A percentile compares a stretch with the other conserved stretches of the same genome.
phyloP scores from a whole-genome alignment of 768 basidiomycete genomes.

The Collybia nuda region DNA sequence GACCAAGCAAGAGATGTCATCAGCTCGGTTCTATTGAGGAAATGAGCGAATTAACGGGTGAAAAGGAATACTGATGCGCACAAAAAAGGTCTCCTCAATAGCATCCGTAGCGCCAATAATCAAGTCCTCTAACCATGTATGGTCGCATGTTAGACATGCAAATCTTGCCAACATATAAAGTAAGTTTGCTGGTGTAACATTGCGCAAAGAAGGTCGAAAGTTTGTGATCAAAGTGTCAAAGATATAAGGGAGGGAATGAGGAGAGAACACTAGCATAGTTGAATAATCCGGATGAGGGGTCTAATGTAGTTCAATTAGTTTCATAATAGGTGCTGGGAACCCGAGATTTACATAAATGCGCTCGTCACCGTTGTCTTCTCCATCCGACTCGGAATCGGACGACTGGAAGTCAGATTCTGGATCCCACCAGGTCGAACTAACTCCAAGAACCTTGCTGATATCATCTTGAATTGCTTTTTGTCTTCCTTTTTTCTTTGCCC shows the following conservation, averaged over 20 bases:
- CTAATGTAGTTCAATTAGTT: conserved; percentile 18
- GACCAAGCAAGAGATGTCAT: conserved; percentile 82
- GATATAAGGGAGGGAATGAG: conserved; percentile 71
- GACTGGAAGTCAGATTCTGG: conserved; percentile 39
- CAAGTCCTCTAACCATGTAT: conserved; percentile 90
- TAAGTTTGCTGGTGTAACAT: conserved; percentile 87
- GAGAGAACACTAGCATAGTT: conserved; percentile 93
- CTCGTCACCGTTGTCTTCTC: conserved; percentile 44
- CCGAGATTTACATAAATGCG: conserved; percentile 45
- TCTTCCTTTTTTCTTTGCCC: conserved; percentile 49
- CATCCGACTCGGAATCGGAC: conserved; percentile 37
- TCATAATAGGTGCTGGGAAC: conserved; percentile 11
- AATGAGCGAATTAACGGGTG: conserved; percentile 9
- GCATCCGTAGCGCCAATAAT: conserved; percentile 88
- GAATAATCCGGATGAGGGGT: conserved; percentile 76
- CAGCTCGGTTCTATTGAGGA: conserved; percentile 63
- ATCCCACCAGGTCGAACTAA: conserved; percentile 69
- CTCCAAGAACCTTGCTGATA: conserved; percentile 54
- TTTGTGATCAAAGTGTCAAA: conserved; percentile 81
- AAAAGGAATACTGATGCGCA: conserved; percentile 39
- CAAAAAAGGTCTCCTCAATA: conserved; percentile 91
- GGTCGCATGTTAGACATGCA: conserved; percentile 88
- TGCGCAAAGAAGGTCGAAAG: conserved; percentile 67
- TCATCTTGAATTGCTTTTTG: conserved; percentile 57
- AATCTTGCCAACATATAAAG: conserved; percentile 91